Evolutionary conservation across 306 rosid genomes (phyloP).

Genomic region (Gastrolobium villosum): DNA sequence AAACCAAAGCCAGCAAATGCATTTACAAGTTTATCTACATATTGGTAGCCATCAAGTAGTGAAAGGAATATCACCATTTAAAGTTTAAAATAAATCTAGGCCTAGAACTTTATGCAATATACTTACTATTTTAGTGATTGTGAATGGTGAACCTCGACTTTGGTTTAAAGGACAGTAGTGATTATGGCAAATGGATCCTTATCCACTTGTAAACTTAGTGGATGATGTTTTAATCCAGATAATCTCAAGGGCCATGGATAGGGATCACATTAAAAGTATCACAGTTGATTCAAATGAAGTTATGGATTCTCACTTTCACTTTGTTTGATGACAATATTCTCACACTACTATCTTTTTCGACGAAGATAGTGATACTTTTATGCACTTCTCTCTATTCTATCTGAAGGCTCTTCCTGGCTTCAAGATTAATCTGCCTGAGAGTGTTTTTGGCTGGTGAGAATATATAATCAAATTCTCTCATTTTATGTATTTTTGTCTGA

Average conservation of each 20-base stretch:
- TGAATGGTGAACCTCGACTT: neutral
- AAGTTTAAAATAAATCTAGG: slow-evolving; percentile 6
- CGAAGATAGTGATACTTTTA: neutral
- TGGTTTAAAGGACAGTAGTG: neutral
- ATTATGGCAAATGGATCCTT: neutral
- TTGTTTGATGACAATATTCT: neutral
- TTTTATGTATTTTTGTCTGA: neutral
- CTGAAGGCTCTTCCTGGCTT: neutral
- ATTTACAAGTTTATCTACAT: slow-evolving; percentile 5
- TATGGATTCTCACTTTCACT: neutral
- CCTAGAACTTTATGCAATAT: neutral
- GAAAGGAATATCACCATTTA: neutral
- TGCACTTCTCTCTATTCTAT: neutral
- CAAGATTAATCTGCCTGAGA: neutral
- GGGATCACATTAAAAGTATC: neutral
- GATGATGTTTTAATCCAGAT: neutral
- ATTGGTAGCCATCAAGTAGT: neutral
- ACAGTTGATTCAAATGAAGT: neutral
- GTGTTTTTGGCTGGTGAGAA: neutral
- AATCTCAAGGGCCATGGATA: neutral
- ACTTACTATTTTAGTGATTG: neutral
- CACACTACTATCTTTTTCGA: neutral
- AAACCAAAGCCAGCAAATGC: neutral
- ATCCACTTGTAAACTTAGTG: neutral
- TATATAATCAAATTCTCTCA: neutral